Percentiles rank a stretch among this genome's conserved stretches.
These are phyloP conservation scores for Royoungia palumana DNA, from an alignment of 768 basidiomycete genomes.

Conservation along the genomic window DNA sequence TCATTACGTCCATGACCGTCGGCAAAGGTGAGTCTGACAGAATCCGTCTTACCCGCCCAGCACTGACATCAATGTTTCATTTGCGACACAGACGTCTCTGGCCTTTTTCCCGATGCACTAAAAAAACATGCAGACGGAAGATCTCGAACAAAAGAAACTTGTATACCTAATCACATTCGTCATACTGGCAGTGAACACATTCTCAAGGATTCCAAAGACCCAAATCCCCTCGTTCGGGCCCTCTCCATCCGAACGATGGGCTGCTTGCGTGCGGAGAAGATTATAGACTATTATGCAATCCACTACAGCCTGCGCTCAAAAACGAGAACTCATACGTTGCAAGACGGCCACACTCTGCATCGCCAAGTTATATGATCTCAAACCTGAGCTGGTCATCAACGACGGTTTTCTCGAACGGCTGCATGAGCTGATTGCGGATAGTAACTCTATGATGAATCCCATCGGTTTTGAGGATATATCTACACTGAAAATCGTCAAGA, in stretches of 20 bases:
- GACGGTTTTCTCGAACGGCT: conserved; percentile 89
- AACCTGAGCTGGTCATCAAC: conserved; percentile 91
- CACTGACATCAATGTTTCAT: not conserved
- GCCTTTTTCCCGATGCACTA: conserved; percentile 95
- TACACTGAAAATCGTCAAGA: conserved; percentile 44
- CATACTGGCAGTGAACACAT: conserved; percentile 98
- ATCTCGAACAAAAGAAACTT: conserved; percentile 99
- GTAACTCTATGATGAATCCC: conserved; percentile 86
- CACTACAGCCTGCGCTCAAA: conserved; percentile 83
- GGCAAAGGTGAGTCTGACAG: conserved; percentile 72
- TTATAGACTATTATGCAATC: conserved; percentile 98
- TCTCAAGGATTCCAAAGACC: conserved; percentile 95
- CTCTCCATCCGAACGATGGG: conserved; percentile 98
- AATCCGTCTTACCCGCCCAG: conserved; percentile 1
- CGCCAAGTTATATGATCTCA: conserved; percentile 96
- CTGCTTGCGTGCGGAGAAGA: conserved; percentile 95
- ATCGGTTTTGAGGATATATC: not conserved
- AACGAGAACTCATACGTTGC: conserved; percentile 98
- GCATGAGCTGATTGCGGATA: conserved; percentile 91
- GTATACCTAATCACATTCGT: conserved; percentile 98
- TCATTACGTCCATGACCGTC: conserved; percentile 98
- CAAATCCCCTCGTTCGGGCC: conserved; percentile 94
- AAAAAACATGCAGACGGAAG: conserved; percentile 99
- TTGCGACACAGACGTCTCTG: conserved; percentile 66
- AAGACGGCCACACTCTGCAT: conserved; percentile 98